Base-by-base conservation (phyloP, 768 basidiomycete species). In the Paxillus ammoniavirescens region DNA sequence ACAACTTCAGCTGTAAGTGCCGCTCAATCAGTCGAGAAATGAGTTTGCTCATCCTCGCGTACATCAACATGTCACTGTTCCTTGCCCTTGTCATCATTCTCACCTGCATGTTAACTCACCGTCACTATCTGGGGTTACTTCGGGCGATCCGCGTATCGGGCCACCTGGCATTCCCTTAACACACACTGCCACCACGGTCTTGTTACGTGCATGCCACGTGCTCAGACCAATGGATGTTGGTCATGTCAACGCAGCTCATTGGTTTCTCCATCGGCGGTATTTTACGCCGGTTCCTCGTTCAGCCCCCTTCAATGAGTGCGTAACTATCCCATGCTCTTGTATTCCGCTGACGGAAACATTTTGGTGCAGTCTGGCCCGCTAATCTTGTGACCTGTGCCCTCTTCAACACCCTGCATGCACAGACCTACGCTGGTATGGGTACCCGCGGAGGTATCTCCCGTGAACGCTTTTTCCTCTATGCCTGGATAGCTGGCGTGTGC, bases 331-430 rank as follows among this genome's bases (percentile, higher is more conserved):
- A 4, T 14, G 8, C 37, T 26, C 18, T 36, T 10, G n/a, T 30
- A 4, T 2, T n/a, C 40, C 30, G 10, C 42, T 54, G 26, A 61
- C 46, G 0, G 0, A 10, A 15, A 13, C 48, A 75, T 71, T 0
- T 75, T 78, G 47, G 76, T 76, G 17, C 51, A 83, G 85, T 90
- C 42, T 90, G 88, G 88, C 88, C 88, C 1, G 78, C 80, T 52
- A 83, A 83, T 38, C 74, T 90, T 5, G 88, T 89, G 12, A 74
- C 79, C 0, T 87, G 86, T 60, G 83, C 85, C 2, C 61, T 89
- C 3, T 88, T 87, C 67, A 89, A 90, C 58, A 90, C 87, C 0
- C 75, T 90, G 8, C 88, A 90, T 65, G 80, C 81, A 0, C 77
- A 82, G 49, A 52, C 60, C 14, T 78, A 78, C 52, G 55, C 68